Evolutionary conservation across 2,329 filamentous ascomycete genomes (phyloP), one percentile per base, ranked within the genome.

Genomic region (Aureobasidium vineae): DNA sequence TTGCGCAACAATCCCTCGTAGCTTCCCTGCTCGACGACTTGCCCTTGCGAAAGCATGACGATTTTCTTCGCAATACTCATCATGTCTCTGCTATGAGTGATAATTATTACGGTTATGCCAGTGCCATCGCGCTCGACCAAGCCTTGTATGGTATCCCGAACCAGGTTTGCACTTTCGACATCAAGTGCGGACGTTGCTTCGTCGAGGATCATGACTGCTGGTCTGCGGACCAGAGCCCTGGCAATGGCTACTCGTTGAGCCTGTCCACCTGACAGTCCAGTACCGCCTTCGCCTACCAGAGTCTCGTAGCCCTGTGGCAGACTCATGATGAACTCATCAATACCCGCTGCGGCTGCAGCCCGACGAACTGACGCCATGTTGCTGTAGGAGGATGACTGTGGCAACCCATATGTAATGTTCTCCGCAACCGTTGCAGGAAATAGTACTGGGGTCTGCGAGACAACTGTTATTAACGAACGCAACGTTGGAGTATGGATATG

Each of bases 171-270:
- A 45, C 84, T 88, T 70, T 88, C 85, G 0, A 83, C 82, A 72
- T 97, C 93, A 0, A 98, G 80, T 0, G 90, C 89, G 31, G 88
- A 90, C 0, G 93, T 97, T 0, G 92, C 91, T 78, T 97, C 93
- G 72, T 98, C 94, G 1, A 97, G 79, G 2, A 97, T 84, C 19
- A 97, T 78, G 2, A 97, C 80, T 47, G 84, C 82, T 0, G 92
- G 92, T 16, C 83, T 80, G 0, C 91, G 84, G 0, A 90, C 83
- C 0, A 97, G 80, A 0, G 92, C 92, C 1, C 93, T 83, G 0
- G 93, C 92, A 68, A 97, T 92, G 23, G 88, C 88, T 1, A 97
- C 77, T 0, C 92, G 84, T 75, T 97, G 93, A 0, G 88, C 86
- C 75, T 97, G 93, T 0, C 94, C 94, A 0, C 91, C 92, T 0